These are phyloP conservation scores for Phytophthora kernoviae DNA, from an alignment of 352 stramenopile genomes.

Conservation along the genomic window DNA sequence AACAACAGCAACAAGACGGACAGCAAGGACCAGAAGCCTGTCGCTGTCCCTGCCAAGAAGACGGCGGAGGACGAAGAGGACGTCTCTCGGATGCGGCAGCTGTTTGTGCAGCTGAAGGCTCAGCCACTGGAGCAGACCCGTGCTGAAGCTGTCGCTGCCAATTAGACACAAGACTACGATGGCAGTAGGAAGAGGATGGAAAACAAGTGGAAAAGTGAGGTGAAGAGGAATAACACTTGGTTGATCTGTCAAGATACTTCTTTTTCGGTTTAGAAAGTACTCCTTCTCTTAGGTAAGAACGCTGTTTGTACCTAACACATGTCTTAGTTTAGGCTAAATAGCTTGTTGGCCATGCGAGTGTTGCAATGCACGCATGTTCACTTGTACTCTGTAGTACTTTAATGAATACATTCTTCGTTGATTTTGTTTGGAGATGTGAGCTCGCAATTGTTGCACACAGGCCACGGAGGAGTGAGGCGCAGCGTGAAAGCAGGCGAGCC, in stretches of 20 bases:
- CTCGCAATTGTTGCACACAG: constrained; percentile 70
- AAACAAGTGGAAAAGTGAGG: constrained; percentile 4
- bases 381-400: no score
- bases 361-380: constrained; percentile 11
- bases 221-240: neutral
- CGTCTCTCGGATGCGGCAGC: constrained; percentile 92
- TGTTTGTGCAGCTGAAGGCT: constrained; percentile 95
- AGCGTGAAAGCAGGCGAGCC: constrained; percentile 69
- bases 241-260: constrained; percentile 31
- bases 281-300: no score
- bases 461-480: constrained; percentile 46
- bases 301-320: no score
- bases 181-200: constrained; percentile 11
- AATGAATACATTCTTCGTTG: no score
- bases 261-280: no score
- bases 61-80: constrained; percentile 79
- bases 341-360: constrained; percentile 49
- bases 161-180: constrained; percentile 36
- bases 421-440: constrained; percentile 33
- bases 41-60: constrained; percentile 53
- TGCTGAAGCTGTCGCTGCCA: constrained; percentile 44
- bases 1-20: constrained; percentile 52
- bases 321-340: no score
- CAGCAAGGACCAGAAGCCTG: constrained; percentile 49
- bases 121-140: constrained; percentile 87